A percentile compares a stretch with the other conserved stretches of the same genome.
Evolutionary conservation across 345 rosid species (phyloP).

Genomic region (Dovyalis caffra): DNA sequence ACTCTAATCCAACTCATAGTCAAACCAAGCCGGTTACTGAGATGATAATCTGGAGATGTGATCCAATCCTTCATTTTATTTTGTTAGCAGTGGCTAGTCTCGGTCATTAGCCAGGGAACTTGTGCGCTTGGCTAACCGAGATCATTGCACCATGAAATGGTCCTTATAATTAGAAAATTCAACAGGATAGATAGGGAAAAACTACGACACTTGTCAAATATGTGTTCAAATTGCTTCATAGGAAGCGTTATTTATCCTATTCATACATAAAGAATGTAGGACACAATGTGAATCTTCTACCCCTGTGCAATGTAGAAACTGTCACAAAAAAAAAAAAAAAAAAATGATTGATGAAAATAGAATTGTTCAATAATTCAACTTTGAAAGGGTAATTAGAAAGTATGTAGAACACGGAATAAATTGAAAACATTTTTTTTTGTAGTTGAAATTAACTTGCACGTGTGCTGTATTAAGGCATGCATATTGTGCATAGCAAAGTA

Average conservation of each 20-base stretch:
- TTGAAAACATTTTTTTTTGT: not conserved
- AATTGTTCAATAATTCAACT: not conserved
- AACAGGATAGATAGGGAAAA: not conserved
- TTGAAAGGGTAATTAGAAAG: not conserved
- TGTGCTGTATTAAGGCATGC: not conserved
- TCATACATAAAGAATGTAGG: not conserved
- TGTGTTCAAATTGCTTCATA: not conserved
- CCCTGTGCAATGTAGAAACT: not conserved
- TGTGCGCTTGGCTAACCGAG: not conserved
- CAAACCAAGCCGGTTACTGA: not conserved
- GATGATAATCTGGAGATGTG: not conserved
- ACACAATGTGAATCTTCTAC: not conserved
- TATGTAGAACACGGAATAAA: not conserved
- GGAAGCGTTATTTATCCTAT: not conserved
- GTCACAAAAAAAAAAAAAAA: not conserved
- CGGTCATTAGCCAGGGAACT: not conserved
- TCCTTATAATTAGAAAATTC: not conserved
- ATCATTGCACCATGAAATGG: not conserved
- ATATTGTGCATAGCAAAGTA: not conserved
- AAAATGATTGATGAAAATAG: no score
- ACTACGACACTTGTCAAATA: not conserved
- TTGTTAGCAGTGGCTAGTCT: not conserved
- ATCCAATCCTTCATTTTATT: not conserved
- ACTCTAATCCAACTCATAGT: not conserved
- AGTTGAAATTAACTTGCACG: not conserved